Conservation (phyloP, 2,329 filamentous ascomycete species). For the Epichloe scottii region DNA sequence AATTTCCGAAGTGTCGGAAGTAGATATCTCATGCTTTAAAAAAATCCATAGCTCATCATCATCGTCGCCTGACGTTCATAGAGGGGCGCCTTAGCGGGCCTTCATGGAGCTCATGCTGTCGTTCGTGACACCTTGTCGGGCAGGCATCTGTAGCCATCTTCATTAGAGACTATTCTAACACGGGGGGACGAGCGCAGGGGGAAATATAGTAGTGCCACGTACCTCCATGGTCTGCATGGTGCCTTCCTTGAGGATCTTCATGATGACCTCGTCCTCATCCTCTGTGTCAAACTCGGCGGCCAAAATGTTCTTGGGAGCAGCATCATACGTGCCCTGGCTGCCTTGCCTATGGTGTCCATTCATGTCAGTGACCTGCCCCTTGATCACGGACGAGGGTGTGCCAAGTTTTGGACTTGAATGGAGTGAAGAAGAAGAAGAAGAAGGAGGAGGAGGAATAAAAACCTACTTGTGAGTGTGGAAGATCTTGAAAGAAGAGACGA, state of each 20-base stretch:
- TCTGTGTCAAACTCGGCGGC: conserved; percentile 80
- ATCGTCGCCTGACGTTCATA: neutral
- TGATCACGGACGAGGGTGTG: neutral
- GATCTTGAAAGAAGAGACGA: conserved; percentile 79
- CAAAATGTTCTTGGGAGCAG: conserved; percentile 60
- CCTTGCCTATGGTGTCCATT: conserved; percentile 52
- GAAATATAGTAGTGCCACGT: conserved; percentile 9
- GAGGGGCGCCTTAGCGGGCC: conserved; percentile 21
- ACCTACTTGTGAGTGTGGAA: conserved; percentile 82
- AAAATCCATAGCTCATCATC: neutral
- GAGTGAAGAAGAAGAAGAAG: neutral
- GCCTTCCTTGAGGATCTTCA: conserved; percentile 69
- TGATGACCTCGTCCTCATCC: conserved; percentile 68
- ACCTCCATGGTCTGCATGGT: conserved; percentile 49
- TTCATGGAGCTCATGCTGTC: conserved; percentile 34
- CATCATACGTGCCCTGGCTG: conserved; percentile 65
- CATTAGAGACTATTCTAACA: neutral
- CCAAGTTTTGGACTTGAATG: neutral
- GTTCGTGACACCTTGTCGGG: conserved; percentile 40
- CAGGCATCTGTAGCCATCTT: conserved; percentile 29
- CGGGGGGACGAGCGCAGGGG: conserved; percentile 2
- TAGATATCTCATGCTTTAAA: neutral
- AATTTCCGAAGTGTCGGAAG: neutral
- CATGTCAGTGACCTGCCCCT: neutral
- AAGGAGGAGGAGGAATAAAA: neutral